phyloP scores from a whole-genome alignment of 805 yeast genomes.

The Hanseniaspora lachancei region DNA sequence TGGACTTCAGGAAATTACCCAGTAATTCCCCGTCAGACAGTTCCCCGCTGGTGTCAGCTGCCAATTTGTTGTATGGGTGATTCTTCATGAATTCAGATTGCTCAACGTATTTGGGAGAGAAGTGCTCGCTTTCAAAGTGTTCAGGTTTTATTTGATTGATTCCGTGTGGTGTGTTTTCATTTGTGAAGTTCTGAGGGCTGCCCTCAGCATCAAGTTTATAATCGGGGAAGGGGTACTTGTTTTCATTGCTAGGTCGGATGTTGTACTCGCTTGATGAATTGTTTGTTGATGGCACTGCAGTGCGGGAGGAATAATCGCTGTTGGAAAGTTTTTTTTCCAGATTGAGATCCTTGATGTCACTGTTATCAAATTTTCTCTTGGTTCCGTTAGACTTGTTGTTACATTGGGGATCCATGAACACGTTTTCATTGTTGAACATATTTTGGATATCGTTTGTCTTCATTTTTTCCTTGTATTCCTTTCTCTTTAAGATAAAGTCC shows the following conservation, averaged over 20 bases:
- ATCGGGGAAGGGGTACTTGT: conserved; percentile 1
- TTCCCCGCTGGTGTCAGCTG: not conserved
- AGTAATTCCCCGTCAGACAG: not conserved
- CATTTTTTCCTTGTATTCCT: not conserved
- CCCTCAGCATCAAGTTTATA: not conserved
- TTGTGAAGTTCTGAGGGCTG: not conserved
- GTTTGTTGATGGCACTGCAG: not conserved
- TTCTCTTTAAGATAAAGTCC: conserved; percentile 6
- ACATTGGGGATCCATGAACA: not conserved
- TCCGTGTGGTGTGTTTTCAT: not conserved
- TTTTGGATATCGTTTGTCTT: not conserved
- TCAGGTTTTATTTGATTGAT: not conserved
- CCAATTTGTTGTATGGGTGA: not conserved
- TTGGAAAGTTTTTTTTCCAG: not conserved
- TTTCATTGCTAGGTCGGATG: not conserved
- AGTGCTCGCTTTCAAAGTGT: not conserved
- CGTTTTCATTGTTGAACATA: not conserved
- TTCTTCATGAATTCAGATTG: conserved; percentile 5
- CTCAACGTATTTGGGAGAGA: not conserved
- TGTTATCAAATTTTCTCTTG: not conserved
- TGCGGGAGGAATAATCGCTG: not conserved
- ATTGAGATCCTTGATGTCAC: not conserved
- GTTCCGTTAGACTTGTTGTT: not conserved
- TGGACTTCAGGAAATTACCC: not conserved
- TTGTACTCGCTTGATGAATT: not conserved